phyloP scores from a whole-genome alignment of 2,329 filamentous ascomycete species.

The Elsinoe batatas region DNA sequence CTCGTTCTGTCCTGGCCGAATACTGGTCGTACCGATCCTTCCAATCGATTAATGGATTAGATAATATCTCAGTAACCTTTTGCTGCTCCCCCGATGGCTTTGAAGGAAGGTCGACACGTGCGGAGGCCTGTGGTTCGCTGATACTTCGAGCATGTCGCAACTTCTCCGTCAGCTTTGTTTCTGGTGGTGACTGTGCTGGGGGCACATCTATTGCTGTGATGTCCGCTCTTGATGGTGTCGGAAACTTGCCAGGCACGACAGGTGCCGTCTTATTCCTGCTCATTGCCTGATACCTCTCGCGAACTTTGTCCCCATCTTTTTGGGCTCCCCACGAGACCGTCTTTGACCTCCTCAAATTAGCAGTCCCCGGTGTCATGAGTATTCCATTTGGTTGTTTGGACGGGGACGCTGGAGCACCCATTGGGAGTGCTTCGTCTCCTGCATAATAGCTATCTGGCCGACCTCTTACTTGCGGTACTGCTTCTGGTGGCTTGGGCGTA shows the following conservation, averaged over 20 bases:
- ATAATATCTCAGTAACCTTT: not conserved
- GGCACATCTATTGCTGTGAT: slow-evolving; percentile 20
- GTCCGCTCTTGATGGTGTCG: slow-evolving; percentile 39
- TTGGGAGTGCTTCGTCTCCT: not conserved
- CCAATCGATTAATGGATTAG: slow-evolving; percentile 53
- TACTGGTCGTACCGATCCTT: slow-evolving; percentile 68
- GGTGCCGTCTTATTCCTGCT: slow-evolving; percentile 39
- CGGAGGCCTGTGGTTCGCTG: slow-evolving; percentile 41
- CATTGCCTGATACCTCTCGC: slow-evolving; percentile 22
- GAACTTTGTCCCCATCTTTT: slow-evolving; percentile 45
- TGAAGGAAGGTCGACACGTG: slow-evolving; percentile 43
- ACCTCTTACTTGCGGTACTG: not conserved
- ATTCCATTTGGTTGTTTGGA: slow-evolving; percentile 51
- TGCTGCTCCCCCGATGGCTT: slow-evolving; percentile 12
- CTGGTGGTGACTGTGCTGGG: slow-evolving; percentile 28
- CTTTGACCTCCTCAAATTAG: slow-evolving; percentile 43
- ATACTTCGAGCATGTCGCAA: slow-evolving; percentile 33
- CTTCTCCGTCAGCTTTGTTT: slow-evolving; percentile 36
- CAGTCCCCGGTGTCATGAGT: slow-evolving; percentile 53
- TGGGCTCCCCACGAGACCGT: slow-evolving; percentile 51
- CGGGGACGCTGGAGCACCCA: slow-evolving; percentile 10
- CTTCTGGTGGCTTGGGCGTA: slow-evolving; percentile 40
- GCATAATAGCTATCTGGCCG: slow-evolving; percentile 2
- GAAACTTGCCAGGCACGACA: slow-evolving; percentile 40
- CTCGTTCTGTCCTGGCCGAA: slow-evolving; percentile 58